Percentiles rank a stretch among this genome's conserved stretches.
Conservation (phyloP, 148 eudicot genomes). For the Suaeda aralocaspica region DNA sequence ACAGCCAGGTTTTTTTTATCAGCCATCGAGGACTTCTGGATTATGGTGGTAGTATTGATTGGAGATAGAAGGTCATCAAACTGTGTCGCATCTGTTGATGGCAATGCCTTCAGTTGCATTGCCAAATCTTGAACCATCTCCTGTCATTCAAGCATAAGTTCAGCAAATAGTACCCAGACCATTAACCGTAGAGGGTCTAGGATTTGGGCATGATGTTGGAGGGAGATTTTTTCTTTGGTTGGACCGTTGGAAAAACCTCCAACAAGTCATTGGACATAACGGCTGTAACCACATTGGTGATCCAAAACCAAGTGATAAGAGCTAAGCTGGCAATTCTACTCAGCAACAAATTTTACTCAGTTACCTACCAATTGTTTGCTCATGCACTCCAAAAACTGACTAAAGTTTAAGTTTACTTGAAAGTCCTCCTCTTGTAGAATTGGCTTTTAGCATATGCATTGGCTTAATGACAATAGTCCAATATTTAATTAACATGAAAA, state of each 20-base stretch:
- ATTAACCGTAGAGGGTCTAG: not conserved
- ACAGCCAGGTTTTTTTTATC: constrained; percentile 22
- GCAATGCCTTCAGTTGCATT: constrained; percentile 51
- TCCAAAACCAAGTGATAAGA: not conserved
- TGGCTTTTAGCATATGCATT: not conserved
- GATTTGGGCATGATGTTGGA: not conserved
- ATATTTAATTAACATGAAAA: not conserved
- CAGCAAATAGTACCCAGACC: constrained; percentile 29
- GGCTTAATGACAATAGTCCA: not conserved
- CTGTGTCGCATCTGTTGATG: constrained; percentile 28
- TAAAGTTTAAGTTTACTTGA: not conserved
- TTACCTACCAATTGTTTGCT: not conserved
- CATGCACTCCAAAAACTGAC: not conserved
- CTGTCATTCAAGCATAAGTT: constrained; percentile 46
- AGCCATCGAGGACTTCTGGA: not conserved
- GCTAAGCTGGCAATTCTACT: not conserved
- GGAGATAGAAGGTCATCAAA: constrained; percentile 33
- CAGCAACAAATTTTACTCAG: not conserved
- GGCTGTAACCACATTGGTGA: not conserved
- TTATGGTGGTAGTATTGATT: constrained; percentile 7
- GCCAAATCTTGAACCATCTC: constrained; percentile 45
- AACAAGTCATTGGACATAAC: too few species aligned
- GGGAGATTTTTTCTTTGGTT: not conserved
- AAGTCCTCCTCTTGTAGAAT: not conserved
- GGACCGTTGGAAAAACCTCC: too few species aligned